phyloP scores from a whole-genome alignment of 2,329 filamentous ascomycete species.

The Rutstroemia sp. region DNA sequence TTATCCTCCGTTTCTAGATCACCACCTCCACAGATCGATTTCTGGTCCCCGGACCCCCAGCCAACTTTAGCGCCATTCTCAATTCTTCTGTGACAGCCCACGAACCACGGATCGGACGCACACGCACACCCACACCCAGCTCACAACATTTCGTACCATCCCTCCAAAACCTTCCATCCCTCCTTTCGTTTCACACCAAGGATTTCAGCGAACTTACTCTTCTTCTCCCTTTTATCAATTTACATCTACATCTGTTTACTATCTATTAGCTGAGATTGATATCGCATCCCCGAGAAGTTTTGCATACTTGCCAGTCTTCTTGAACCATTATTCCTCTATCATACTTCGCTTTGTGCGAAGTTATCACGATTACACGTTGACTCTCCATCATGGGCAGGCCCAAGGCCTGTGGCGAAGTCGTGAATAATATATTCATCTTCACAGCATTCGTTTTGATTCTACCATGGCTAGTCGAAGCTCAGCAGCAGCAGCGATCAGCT shows the following conservation, averaged over 20 bases:
- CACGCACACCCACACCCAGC: neutral
- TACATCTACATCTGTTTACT: too few relatives aligned
- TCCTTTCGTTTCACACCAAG: neutral
- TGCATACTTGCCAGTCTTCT: constrained; percentile 1
- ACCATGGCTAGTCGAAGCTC: constrained; percentile 54
- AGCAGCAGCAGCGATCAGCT: constrained; percentile 49
- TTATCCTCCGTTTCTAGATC: neutral
- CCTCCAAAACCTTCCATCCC: neutral
- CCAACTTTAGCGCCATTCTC: neutral
- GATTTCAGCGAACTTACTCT: too few relatives aligned
- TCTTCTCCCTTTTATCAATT: too few relatives aligned
- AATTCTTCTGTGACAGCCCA: constrained; percentile 4
- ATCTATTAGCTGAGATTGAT: neutral
- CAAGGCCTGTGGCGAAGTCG: constrained; percentile 49
- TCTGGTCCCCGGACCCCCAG: neutral
- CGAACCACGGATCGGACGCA: constrained; percentile 1
- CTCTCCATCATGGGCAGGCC: constrained; percentile 33
- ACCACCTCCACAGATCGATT: neutral
- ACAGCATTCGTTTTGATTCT: constrained; percentile 52
- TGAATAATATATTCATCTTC: constrained; percentile 41
- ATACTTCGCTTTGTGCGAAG: constrained; percentile 21
- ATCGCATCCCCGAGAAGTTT: constrained; percentile 10
- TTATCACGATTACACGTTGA: constrained; percentile 17
- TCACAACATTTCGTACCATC: constrained; percentile 2
- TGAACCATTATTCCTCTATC: too few relatives aligned